Evolutionary conservation across 345 rosid species (phyloP).

Genomic region (Pelargonium nanum): DNA sequence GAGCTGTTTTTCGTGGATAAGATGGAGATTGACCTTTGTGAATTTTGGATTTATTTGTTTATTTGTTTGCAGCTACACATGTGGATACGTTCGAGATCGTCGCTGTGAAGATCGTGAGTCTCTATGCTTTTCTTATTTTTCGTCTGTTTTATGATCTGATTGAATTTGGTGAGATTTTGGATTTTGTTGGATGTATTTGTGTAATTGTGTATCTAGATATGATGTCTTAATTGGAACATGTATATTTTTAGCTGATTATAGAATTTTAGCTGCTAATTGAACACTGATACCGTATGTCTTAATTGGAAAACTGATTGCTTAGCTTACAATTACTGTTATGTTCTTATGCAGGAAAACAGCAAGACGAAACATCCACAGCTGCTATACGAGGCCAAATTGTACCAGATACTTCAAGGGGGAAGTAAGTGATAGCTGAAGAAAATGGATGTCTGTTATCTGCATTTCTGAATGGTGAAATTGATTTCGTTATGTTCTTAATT

Average conservation of each 20-base stretch:
- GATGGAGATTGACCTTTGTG: conserved; percentile 1
- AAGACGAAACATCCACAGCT: conserved; percentile 50
- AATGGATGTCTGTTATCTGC: background rate
- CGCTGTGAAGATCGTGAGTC: conserved; percentile 64
- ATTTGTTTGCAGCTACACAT: conserved; percentile 43
- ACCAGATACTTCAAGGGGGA: conserved; percentile 55
- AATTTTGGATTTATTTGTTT: background rate
- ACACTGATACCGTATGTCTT: background rate
- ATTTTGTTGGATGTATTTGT: background rate
- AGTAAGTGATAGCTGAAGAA: conserved; percentile 19
- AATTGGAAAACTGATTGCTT: background rate
- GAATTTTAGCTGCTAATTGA: background rate
- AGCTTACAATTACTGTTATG: background rate
- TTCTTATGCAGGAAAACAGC: conserved; percentile 39
- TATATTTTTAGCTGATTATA: background rate
- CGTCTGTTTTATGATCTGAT: conserved; percentile 1
- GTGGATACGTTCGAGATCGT: conserved; percentile 48
- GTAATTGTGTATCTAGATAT: no score
- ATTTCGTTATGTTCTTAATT: conserved; percentile 1
- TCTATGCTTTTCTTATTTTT: background rate
- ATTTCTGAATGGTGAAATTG: background rate
- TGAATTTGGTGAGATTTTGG: background rate
- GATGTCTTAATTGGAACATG: background rate
- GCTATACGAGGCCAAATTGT: conserved; percentile 51
- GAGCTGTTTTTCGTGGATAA: background rate